Base-by-base conservation (phyloP, 257 asterid genomes). In the Parsonsia alboflavescens region DNA sequence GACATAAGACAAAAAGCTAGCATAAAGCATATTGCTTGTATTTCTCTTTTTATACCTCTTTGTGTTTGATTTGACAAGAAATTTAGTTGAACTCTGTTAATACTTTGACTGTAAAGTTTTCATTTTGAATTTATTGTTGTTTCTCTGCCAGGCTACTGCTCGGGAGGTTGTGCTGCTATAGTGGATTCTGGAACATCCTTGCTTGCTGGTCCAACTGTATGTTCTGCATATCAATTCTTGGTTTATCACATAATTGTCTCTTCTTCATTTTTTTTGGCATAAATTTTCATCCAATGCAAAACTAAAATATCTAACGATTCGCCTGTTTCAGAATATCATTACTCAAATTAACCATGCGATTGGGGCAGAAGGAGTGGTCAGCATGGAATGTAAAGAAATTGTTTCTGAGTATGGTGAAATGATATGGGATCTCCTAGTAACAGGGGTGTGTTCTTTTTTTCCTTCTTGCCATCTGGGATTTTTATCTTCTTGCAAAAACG, bases 151-250 rank as follows among this genome's bases (percentile, higher is more conserved):
- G 87, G 81, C 21, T 54, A 53, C 53, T 83, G 87, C 71, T 30
- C 66, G 13, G 69, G 63, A 59, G 87, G 87, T 7, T 83, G 87
- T 73, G 77, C 79, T 61, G 87, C 87, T 41, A 75, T 83, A 48
- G 87, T 83, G 68, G 87, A 83, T 75, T 71, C 87, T 3, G 87
- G 87, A 49, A 78, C 85, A 75, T 76, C 87, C 10, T 80, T 83
- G 49, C 66, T 83, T 68, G 79, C 87, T 75, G 87, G 85, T 78
- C 87, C 87, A 70, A 83, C 83, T 6, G 87, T 83, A 76, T 74
- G 82, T 50, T 48, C 52, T 26, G 62, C 24, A 21, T 24, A 44
- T 22, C 28, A 10, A 24, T 41, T 46, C 57, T 42, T 3, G 11
- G 16, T 39, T 26, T 19, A 12, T 28, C 28, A 1, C 5, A 7